Base-by-base conservation (phyloP, 768 basidiomycete genomes). In the Coprinopsis sp. region DNA sequence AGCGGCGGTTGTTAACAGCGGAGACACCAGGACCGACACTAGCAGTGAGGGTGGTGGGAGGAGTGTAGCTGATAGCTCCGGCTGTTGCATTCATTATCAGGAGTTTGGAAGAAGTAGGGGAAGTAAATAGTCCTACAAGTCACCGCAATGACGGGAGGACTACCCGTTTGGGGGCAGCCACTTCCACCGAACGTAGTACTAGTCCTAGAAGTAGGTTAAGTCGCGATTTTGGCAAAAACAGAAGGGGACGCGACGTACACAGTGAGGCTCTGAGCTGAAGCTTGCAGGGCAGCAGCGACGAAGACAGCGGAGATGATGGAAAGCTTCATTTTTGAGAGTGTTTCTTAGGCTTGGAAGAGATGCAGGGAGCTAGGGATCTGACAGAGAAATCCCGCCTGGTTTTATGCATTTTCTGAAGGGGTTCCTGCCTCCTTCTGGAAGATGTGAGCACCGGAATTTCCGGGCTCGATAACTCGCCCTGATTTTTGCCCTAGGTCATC, bases 21-120 rank as follows among this genome's bases (percentile, higher is more conserved):
- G 37, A 24, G 37, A 24, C 22, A 18, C 21, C 25, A 24, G 7
- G 19, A 8, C n/a, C n/a, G n/a, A n/a, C n/a, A n/a, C n/a, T n/a
- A n/a, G 8, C 37, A 6, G 6, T 4, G 19, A 39, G 25, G 37
- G 37, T 39, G 37, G 37, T 22, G 14, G 37, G 37, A 21, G 37
- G 37, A 39, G 37, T 39, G n/a, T 39, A 39, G 37, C 21, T 39
- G n/a, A 39, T 39, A 39, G 37, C 37, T 39, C 37, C 37, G 14
- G 37, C 37, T 39, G 19, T 6, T 12, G 18, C 10, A 18, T 8
- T 21, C 21, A 13, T 19, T 22, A 24, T 11, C 6, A 21, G 7
- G 21, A 21, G 8, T 13, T 39, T 8, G 37, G 6, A 21, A 6
- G n/a, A 19, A 19, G 21, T n/a, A 37, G 7, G 18, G 21, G 6